phyloP scores from a whole-genome alignment of 169 alveolate species.

The Besnoitia besnoiti region DNA sequence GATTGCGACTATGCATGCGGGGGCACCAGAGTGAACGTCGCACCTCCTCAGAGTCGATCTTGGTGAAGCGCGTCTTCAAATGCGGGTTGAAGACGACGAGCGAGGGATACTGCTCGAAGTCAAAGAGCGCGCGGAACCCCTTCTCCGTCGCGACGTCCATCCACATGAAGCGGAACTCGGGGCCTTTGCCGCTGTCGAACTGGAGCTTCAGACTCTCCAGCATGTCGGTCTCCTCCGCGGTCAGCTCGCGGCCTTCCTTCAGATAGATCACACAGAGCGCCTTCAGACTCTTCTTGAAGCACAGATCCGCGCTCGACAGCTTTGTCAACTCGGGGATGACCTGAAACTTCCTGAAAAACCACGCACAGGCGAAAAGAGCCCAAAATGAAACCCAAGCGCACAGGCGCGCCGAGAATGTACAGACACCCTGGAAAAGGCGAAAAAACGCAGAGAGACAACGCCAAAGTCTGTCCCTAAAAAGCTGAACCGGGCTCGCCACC shows the following conservation, averaged over 20 bases:
- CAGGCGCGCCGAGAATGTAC: no score
- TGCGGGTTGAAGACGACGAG: conserved; percentile 68
- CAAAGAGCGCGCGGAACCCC: conserved; percentile 77
- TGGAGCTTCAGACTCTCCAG: conserved; percentile 80
- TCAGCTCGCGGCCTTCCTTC: conserved; percentile 77
- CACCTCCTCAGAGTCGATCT: conserved; percentile 23
- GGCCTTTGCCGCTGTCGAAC: conserved; percentile 84
- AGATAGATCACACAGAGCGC: conserved; percentile 85
- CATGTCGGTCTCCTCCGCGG: conserved; percentile 81
- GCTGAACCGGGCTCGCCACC: no score
- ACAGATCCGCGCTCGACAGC: conserved; percentile 84
- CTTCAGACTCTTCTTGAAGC: conserved; percentile 81
- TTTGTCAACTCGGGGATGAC: conserved; percentile 83
- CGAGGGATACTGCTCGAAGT: conserved; percentile 78
- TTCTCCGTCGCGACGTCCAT: conserved; percentile 81
- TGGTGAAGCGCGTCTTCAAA: conserved; percentile 42
- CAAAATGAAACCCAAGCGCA: no score
- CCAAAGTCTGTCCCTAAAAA: no score
- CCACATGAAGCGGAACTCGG: conserved; percentile 87
- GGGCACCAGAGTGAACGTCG: no score
- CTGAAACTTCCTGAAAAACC: conserved; percentile 80
- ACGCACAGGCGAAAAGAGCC: no score
- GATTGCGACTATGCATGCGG: no score
- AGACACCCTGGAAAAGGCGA: no score
- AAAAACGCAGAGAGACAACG: no score